Conservation (phyloP, 2,329 filamentous ascomycete genomes). For the Waltergamsia citrina region DNA sequence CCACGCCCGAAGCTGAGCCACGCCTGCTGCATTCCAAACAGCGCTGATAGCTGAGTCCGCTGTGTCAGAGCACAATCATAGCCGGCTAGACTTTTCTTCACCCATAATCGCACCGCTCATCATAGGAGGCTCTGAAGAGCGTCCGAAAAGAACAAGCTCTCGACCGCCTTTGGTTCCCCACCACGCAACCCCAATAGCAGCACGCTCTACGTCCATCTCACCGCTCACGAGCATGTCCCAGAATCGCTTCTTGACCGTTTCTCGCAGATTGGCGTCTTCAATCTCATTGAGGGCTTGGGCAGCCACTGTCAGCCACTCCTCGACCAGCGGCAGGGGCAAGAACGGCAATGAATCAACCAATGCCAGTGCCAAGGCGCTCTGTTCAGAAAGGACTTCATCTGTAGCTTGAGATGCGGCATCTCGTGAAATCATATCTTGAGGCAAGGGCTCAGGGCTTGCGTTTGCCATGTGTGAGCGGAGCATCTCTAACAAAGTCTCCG, state of each 20-base stretch:
- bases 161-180: conserved; percentile 58
- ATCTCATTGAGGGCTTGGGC: conserved; percentile 60
- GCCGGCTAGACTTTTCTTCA: conserved; percentile 20
- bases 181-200: conserved; percentile 73
- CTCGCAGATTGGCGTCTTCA: conserved; percentile 49
- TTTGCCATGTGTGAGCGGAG: conserved; percentile 50
- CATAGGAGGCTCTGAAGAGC: conserved; percentile 18
- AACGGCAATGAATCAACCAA: conserved; percentile 72
- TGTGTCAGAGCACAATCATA: too few relatives aligned
- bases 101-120: conserved; percentile 45
- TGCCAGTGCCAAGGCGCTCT: conserved; percentile 66
- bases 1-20: too few relatives aligned
- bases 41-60: too few relatives aligned
- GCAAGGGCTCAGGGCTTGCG: conserved; percentile 34
- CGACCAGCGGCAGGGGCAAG: conserved; percentile 58
- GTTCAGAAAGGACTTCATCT: conserved; percentile 54
- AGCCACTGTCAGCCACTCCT: conserved; percentile 71
- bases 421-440: conserved; percentile 20
- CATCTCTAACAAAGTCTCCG: conserved; percentile 73
- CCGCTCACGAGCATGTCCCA: conserved; percentile 72
- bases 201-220: conserved; percentile 82
- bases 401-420: conserved; percentile 13
- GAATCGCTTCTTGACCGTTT: conserved; percentile 59
- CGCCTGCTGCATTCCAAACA: too few relatives aligned
- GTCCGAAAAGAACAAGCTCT: conserved; percentile 32